phyloP scores from a whole-genome alignment of 2,329 filamentous ascomycete genomes.

The Talaromyces sp. region DNA sequence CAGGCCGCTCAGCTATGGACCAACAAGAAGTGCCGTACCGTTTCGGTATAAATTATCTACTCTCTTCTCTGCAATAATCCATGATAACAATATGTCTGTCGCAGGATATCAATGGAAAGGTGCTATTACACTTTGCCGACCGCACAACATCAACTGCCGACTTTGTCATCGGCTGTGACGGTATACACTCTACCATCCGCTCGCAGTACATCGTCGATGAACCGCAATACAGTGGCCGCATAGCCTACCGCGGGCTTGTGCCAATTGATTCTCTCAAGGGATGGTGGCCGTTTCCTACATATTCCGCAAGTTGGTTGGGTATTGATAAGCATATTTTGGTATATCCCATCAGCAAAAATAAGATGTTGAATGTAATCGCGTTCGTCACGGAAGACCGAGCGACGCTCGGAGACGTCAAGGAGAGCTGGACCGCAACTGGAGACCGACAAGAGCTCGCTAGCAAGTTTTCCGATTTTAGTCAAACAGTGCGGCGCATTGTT shows the following conservation, averaged over 20 bases:
- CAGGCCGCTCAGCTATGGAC: slow-evolving; percentile 7
- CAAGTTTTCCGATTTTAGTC: not conserved
- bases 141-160: slow-evolving; percentile 14
- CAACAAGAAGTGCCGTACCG: not conserved
- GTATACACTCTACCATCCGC: slow-evolving; percentile 18
- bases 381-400: slow-evolving; percentile 23
- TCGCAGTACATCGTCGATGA: slow-evolving; percentile 9
- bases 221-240: slow-evolving; percentile 20
- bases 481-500: not conserved
- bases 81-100: not conserved
- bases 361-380: slow-evolving; percentile 32
- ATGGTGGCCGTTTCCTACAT: slow-evolving; percentile 13
- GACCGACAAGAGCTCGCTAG: not conserved
- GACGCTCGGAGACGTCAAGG: not conserved
- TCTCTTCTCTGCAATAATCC: not conserved
- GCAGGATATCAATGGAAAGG: not conserved
- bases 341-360: slow-evolving; percentile 21
- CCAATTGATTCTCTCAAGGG: slow-evolving; percentile 17
- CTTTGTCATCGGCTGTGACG: slow-evolving; percentile 21
- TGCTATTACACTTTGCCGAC: slow-evolving; percentile 13
- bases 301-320: slow-evolving; percentile 11
- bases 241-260: slow-evolving; percentile 24
- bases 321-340: slow-evolving; percentile 18
- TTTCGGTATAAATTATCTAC: not conserved
- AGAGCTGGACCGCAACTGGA: slow-evolving; percentile 3